These are phyloP conservation scores for Planoprotostelium fungivorum DNA, from an alignment of 78 protist genomes.

Conservation along the genomic window DNA sequence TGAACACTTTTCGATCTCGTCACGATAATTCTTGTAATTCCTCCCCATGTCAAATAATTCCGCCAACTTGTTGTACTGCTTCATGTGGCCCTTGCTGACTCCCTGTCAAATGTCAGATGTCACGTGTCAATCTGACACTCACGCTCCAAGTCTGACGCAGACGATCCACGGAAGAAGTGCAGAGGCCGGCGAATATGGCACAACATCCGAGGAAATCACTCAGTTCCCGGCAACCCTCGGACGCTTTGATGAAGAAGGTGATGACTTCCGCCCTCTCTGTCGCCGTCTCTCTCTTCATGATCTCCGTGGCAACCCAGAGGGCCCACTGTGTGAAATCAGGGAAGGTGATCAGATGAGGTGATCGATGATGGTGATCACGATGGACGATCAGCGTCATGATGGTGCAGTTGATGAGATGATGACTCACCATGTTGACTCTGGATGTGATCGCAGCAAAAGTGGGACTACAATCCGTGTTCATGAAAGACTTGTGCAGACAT, in stretches of 20 bases:
- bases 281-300: not conserved
- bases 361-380: no score
- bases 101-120: not conserved
- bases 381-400: not conserved
- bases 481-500: not conserved
- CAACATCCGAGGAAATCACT: not conserved
- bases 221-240: not conserved
- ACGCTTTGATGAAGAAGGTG: not conserved
- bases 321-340: no score
- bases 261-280: not conserved
- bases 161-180: not conserved
- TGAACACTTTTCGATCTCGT: not conserved
- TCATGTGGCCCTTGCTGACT: not conserved
- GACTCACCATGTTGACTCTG: not conserved
- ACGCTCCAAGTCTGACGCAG: not conserved
- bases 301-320: not conserved
- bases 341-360: no score
- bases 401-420: not conserved
- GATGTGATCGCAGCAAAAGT: not conserved
- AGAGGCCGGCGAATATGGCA: not conserved
- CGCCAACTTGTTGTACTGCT: not conserved
- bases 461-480: not conserved
- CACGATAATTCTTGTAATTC: not conserved
- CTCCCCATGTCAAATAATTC: not conserved
- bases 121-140: not conserved